Conservation (phyloP, 345 rosid species). For the Nephelium lappaceum region DNA sequence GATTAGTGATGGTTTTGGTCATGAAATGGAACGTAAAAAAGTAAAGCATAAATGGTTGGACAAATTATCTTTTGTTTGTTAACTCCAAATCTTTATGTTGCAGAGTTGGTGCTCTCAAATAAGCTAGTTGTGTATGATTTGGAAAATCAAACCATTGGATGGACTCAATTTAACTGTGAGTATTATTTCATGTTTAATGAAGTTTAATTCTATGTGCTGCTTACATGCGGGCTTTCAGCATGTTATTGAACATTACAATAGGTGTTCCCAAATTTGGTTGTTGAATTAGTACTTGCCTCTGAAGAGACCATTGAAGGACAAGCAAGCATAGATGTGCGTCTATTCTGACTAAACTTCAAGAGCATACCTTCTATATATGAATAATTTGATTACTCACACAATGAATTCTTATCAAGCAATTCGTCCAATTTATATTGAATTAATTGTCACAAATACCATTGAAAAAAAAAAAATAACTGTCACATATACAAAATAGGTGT, state of each 20-base stretch:
- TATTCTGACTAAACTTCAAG: neutral
- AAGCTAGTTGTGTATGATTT: slow-evolving; percentile 82
- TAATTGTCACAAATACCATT: neutral
- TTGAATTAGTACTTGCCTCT: neutral
- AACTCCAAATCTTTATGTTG: slow-evolving; percentile 10
- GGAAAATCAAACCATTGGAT: slow-evolving; percentile 75
- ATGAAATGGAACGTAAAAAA: neutral
- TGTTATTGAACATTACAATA: neutral
- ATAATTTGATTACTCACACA: neutral
- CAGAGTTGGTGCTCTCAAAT: slow-evolving; percentile 86
- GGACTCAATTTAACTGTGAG: slow-evolving; percentile 91
- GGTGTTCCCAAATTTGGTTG: neutral
- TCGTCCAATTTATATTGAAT: neutral
- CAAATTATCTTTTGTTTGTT: neutral
- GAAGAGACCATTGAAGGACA: neutral
- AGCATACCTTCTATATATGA: neutral
- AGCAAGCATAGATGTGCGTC: neutral
- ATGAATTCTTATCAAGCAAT: neutral
- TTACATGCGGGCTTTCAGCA: neutral
- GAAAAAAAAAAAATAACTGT: no score
- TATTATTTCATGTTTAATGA: slow-evolving; percentile 11
- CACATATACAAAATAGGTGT: neutral
- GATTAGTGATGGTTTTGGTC: neutral
- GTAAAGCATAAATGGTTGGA: neutral
- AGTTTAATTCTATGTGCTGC: neutral